These are phyloP conservation scores for Sanguinoderma infundibulare DNA, from an alignment of 1,284 basidiomycete species.

Conservation along the genomic window DNA sequence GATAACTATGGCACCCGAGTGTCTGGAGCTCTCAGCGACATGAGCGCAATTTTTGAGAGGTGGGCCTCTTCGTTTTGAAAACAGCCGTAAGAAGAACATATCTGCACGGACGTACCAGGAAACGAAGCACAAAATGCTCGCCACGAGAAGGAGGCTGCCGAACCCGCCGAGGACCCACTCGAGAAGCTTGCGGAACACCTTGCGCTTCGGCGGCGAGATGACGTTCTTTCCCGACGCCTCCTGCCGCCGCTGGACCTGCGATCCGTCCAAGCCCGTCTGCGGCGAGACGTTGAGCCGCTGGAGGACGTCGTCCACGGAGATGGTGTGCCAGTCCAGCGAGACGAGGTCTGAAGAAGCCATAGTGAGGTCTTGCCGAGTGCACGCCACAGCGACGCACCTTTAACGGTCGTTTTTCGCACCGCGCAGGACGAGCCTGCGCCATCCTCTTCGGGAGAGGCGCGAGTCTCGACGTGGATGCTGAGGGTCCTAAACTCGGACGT, in stretches of 20 bases:
- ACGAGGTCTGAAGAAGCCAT: conserved; percentile 38
- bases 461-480: conserved; percentile 27
- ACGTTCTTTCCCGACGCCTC: conserved; percentile 48
- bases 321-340: conserved; percentile 54
- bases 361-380: no score
- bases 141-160: conserved; percentile 59
- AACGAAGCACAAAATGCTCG: conserved; percentile 51
- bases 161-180: conserved; percentile 57
- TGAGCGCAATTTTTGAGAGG: no score
- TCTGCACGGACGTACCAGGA: conserved; percentile 39
- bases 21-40: no score
- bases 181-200: conserved; percentile 47
- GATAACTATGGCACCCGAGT: no score
- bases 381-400: conserved; percentile 25
- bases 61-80: no score
- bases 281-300: conserved; percentile 46
- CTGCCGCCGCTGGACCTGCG: conserved; percentile 48
- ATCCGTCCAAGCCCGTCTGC: conserved; percentile 45
- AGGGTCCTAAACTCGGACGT: conserved; percentile 32
- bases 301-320: conserved; percentile 44
- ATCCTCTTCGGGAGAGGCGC: not conserved
- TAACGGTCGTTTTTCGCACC: conserved; percentile 18
- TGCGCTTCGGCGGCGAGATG: conserved; percentile 48
- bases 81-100: conserved; percentile 13
- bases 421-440: not conserved